Base-by-base conservation (phyloP, 2,329 filamentous ascomycete genomes). In the Cladosporium velox region DNA sequence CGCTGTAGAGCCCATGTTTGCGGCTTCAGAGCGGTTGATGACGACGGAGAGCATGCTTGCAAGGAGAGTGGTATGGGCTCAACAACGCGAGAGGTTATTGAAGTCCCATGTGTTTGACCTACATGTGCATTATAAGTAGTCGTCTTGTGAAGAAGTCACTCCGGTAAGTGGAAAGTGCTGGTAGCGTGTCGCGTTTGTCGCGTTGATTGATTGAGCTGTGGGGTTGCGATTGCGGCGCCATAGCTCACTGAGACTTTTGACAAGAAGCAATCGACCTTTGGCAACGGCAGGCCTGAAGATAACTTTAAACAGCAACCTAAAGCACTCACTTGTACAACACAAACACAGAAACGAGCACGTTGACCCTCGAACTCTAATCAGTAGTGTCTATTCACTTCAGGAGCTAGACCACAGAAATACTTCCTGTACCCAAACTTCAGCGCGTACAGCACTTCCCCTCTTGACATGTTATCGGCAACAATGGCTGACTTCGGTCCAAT, bases 21-120 rank as follows among this genome's bases (percentile, higher is more conserved):
- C 21, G 12, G 60, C 61, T 24, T 64, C 61, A 34, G 51, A 55
- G 51, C 61, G 61, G 35, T 64, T 64, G 61, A 64, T 64, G 32
- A 64, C 51, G 24, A 64, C 61, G 21, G 51, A 64, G 26, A 64
- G 51, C 58, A 49, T 60, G 41, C 28, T 60, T 60, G 58, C 38
- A 34, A 26, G 18, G 30, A 34, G 21, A 55, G 15, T 55, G 52
- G 30, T 21, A 18, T 1, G 41, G 41, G 7, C 4, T 12, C n/a
- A 47, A 47, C 12, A 21, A 47, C 41, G 10, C 3, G 41, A 11
- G 41, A 3, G 8, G n/a, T 47, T 21, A 47, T 47, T 47, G n/a
- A 47, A 47, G 4, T 2, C 41, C 41, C 41, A 21, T 47, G 41
- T 21, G 10, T 47, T 21, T 21, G 41, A 47, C 41, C 41, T 47